A percentile compares a stretch with the other conserved stretches of the same genome.
Conservation (phyloP, 73 alveolate genomes). For the Strombidium stylifer region DNA sequence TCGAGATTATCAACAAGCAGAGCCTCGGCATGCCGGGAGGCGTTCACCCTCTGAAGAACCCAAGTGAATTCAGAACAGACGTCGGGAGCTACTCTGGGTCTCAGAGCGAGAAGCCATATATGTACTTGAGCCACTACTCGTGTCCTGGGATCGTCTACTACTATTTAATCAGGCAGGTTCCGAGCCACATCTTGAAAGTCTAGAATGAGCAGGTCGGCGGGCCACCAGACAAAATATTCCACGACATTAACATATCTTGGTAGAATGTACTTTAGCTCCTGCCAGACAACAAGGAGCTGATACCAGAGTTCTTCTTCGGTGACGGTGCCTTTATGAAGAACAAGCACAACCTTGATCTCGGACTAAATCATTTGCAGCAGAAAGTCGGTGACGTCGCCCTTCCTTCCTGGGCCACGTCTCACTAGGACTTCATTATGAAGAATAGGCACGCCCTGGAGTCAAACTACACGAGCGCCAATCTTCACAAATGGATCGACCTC, state of each 20-base stretch:
- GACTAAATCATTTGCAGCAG: constrained; percentile 65
- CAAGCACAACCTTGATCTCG: constrained; percentile 63
- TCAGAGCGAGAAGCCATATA: constrained; percentile 44
- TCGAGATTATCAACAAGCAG: constrained; percentile 19
- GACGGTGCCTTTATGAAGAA: constrained; percentile 72
- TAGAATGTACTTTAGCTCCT: constrained; percentile 65
- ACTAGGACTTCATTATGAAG: constrained; percentile 81
- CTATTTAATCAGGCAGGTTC: constrained; percentile 85
- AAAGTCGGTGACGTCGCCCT: constrained; percentile 76
- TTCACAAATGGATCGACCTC: constrained; percentile 94
- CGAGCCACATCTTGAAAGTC: constrained; percentile 78
- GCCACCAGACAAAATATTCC: constrained; percentile 87
- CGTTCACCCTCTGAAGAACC: no score
- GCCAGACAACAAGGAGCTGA: constrained; percentile 95
- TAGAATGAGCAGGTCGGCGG: constrained; percentile 86
- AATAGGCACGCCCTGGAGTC: constrained; percentile 94
- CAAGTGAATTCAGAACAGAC: background rate
- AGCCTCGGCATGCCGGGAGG: no score
- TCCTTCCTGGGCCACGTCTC: constrained; percentile 83
- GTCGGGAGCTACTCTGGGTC: background rate
- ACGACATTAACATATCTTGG: constrained; percentile 80
- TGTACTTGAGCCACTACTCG: constrained; percentile 70
- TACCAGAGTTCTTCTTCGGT: constrained; percentile 89
- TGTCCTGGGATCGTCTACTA: constrained; percentile 85
- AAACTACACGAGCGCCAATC: constrained; percentile 80